Evolutionary conservation across 2,329 filamentous ascomycete species (phyloP).

Genomic region (Alternaria burnsii): DNA sequence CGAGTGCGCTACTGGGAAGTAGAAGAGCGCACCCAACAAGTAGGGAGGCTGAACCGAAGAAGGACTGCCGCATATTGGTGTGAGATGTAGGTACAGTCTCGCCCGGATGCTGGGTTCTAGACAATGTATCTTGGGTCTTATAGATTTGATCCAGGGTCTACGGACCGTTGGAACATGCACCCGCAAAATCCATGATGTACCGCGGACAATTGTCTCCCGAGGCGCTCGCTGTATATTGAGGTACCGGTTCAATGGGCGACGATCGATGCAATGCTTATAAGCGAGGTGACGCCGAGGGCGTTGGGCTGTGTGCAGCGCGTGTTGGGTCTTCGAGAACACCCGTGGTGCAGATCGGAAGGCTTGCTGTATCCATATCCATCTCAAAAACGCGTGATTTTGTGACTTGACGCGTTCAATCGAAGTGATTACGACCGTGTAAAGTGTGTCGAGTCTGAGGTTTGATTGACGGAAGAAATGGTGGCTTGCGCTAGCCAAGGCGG

Average conservation of each 20-base stretch:
- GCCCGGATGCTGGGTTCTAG: conserved; percentile 1
- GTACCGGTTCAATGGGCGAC: conserved; percentile 14
- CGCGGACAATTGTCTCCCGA: conserved; percentile 30
- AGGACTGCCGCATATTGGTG: conserved; percentile 1
- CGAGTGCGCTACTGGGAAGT: conserved; percentile 29
- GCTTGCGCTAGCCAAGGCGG: conserved; percentile 27
- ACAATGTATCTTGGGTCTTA: conserved; percentile 20
- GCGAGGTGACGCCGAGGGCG: not conserved
- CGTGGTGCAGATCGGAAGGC: not conserved
- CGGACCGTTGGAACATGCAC: conserved; percentile 6
- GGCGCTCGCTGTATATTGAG: conserved; percentile 20
- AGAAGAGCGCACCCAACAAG: conserved; percentile 25
- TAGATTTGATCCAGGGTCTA: conserved; percentile 13
- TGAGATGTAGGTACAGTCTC: conserved; percentile 2
- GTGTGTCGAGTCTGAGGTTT: conserved; percentile 8
- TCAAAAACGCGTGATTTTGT: not conserved
- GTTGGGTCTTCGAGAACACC: not conserved
- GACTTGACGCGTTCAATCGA: not conserved
- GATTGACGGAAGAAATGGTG: conserved; percentile 42
- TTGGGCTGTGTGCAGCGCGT: not conserved
- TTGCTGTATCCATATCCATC: not conserved
- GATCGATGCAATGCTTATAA: conserved; percentile 10
- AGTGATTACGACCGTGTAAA: not conserved
- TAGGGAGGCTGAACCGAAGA: conserved; percentile 19
- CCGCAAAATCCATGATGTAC: not conserved